A percentile compares a stretch with the other conserved stretches of the same genome.
These are phyloP conservation scores for Cercospora berteroae DNA, from an alignment of 2,329 filamentous ascomycete genomes.

Conservation along the genomic window DNA sequence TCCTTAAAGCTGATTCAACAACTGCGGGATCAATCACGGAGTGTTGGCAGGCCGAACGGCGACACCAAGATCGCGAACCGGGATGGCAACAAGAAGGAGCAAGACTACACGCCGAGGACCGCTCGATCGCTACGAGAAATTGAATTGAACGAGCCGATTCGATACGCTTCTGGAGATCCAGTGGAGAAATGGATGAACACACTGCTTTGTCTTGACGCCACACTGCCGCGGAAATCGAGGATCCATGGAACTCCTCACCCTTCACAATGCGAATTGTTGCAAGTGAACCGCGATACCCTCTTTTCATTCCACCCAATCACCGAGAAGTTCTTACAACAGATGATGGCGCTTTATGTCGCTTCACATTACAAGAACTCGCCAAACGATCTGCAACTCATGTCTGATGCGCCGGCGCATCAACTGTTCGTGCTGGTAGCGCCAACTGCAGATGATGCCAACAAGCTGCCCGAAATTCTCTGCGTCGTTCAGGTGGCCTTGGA, in stretches of 20 bases:
- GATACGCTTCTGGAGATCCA: conserved; percentile 84
- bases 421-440: conserved; percentile 92
- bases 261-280: conserved; percentile 83
- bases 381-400: conserved; percentile 98
- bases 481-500: conserved; percentile 93
- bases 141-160: conserved; percentile 87
- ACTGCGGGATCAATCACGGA: conserved; percentile 84
- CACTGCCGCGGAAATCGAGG: conserved; percentile 73
- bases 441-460: conserved; percentile 70
- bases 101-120: conserved; percentile 58
- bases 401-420: conserved; percentile 93
- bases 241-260: conserved; percentile 84
- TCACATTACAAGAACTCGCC: conserved; percentile 98
- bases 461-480: conserved; percentile 86
- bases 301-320: conserved; percentile 98
- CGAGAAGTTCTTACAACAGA: conserved; percentile 94
- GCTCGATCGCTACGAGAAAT: conserved; percentile 85
- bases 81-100: conserved; percentile 70
- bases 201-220: conserved; percentile 89
- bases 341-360: conserved; percentile 96
- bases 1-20: conserved; percentile 97
- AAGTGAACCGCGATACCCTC: conserved; percentile 93
- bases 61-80: conserved; percentile 71
- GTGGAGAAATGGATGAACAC: conserved; percentile 97
- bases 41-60: conserved; percentile 54